phyloP scores from a whole-genome alignment of 257 asterid genomes.

The Plantago major region DNA sequence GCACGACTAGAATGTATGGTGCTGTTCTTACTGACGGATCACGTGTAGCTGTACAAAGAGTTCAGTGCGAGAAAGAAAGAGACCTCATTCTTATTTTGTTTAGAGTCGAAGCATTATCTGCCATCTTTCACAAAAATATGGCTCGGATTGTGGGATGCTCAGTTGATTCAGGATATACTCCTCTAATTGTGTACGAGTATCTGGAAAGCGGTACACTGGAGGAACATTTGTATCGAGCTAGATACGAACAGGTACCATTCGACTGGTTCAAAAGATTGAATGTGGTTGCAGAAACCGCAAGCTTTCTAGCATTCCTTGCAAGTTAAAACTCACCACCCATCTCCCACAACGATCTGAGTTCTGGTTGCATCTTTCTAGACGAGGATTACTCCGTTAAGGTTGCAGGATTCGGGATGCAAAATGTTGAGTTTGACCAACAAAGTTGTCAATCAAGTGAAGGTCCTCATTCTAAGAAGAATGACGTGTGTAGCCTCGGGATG shows the following conservation, averaged over 20 bases:
- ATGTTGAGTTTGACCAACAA: conserved; percentile 5
- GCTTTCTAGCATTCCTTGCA: conserved; percentile 54
- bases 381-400: conserved; percentile 38
- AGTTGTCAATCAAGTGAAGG: conserved; percentile 16
- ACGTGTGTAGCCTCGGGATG: conserved; percentile 48
- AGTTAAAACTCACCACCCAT: conserved; percentile 54
- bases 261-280: conserved; percentile 53
- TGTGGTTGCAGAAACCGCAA: conserved; percentile 47
- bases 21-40: conserved; percentile 43
- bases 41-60: conserved; percentile 42
- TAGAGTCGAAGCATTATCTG: conserved; percentile 39
- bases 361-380: conserved; percentile 50
- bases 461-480: conserved; percentile 30
- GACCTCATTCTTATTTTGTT: conserved; percentile 33
- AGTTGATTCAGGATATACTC: conserved; percentile 33
- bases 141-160: conserved; percentile 61
- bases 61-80: conserved; percentile 36
- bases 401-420: conserved; percentile 41
- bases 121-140: conserved; percentile 47
- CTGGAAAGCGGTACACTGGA: conserved; percentile 43
- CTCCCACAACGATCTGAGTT: conserved; percentile 44
- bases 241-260: conserved; percentile 28
- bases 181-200: conserved; percentile 44
- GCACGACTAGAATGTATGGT: conserved; percentile 30
- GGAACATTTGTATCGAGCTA: conserved; percentile 34